A percentile compares a stretch with the other conserved stretches of the same genome.
Conservation (phyloP, 2,329 filamentous ascomycete genomes). For the Beauveria bassiana region DNA sequence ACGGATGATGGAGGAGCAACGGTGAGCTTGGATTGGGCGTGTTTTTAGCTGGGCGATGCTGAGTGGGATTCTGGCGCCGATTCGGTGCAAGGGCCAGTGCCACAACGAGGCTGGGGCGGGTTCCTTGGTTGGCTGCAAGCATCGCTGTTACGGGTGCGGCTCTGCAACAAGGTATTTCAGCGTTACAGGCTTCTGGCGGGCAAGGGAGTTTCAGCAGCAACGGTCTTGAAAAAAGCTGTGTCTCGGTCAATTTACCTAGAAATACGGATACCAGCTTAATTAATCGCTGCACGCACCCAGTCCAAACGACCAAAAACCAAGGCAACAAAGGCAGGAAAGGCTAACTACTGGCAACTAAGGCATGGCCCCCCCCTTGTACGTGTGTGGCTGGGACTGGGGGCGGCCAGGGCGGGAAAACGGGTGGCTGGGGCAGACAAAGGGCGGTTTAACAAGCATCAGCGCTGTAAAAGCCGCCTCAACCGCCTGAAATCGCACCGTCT, state of each 20-base stretch:
- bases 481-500: too few relatives aligned
- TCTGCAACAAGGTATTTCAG: background rate
- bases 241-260: background rate
- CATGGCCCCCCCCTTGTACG: background rate
- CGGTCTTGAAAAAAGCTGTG: background rate
- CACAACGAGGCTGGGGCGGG: slow-evolving; percentile 3
- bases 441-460: too few relatives aligned
- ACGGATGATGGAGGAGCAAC: background rate
- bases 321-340: too few relatives aligned
- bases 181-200: background rate
- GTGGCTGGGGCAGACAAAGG: background rate
- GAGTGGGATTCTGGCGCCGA: background rate
- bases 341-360: too few relatives aligned
- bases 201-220: background rate
- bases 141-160: too few relatives aligned
- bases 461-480: too few relatives aligned
- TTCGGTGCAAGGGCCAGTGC: slow-evolving; percentile 5
- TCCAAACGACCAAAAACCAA: too few relatives aligned
- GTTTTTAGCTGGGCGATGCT: background rate
- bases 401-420: slow-evolving; percentile 4
- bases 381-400: slow-evolving; percentile 1
- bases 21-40: slow-evolving; percentile 2
- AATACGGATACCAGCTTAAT: background rate
- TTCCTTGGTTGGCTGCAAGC: background rate
- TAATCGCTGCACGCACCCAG: background rate